Evolutionary conservation across 306 rosid genomes (phyloP).

Genomic region (Echinosophora koreensis): DNA sequence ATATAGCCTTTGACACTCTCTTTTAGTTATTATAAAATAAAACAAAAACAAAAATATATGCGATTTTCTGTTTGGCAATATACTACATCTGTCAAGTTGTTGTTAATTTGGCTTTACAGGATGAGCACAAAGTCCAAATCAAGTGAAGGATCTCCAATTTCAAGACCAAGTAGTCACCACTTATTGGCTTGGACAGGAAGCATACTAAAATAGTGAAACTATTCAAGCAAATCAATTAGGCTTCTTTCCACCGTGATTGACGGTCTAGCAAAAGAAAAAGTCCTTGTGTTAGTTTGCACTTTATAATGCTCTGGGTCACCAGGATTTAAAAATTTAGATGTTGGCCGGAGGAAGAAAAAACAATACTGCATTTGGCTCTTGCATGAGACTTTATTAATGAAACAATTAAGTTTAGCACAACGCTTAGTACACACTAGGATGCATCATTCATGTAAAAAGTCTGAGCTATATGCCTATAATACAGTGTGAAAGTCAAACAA

Average conservation of each 20-base stretch:
- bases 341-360: neutral
- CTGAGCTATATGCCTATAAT: neutral
- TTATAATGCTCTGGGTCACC: constrained; percentile 2
- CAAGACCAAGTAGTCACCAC: neutral
- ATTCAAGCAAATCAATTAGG: constrained; percentile 4
- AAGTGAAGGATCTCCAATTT: neutral
- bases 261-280: constrained; percentile 3
- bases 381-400: neutral
- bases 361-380: constrained; percentile 16
- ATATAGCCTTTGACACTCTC: neutral
- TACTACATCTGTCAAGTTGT: neutral
- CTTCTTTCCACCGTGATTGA: constrained; percentile 44
- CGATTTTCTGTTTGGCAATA: neutral
- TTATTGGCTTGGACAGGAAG: neutral
- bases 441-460: constrained; percentile 17
- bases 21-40: neutral
- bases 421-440: neutral
- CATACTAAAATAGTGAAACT: constrained; percentile 18
- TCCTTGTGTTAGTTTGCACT: constrained; percentile 33
- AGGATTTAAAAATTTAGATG: neutral
- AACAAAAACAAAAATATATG: too few relatives aligned
- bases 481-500: neutral
- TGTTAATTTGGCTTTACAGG: constrained; percentile 20
- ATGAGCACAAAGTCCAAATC: neutral
- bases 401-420: neutral